These are phyloP conservation scores for Oryza coarctata DNA, from an alignment of 176 grass and related monocot genomes.

Conservation along the genomic window DNA sequence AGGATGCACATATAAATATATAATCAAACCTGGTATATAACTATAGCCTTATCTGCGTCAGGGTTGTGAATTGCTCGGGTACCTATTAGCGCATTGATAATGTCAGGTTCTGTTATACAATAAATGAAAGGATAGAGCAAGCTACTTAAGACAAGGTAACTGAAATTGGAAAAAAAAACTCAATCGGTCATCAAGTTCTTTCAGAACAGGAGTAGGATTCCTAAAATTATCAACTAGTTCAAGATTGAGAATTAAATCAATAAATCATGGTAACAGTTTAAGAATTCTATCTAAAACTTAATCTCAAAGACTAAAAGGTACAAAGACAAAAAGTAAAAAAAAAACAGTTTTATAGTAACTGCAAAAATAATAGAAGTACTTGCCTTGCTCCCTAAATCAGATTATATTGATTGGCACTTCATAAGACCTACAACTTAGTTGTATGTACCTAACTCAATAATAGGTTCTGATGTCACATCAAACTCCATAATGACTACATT, in stretches of 20 bases:
- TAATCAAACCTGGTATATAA: slow-evolving; percentile 83
- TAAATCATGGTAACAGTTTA: background rate
- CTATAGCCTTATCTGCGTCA: slow-evolving; percentile 79
- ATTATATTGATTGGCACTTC: slow-evolving; percentile 3
- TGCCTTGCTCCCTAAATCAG: background rate
- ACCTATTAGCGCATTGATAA: slow-evolving; percentile 49
- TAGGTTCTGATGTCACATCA: slow-evolving; percentile 27
- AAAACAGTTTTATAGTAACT: background rate
- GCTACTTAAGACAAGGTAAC: background rate
- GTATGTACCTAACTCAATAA: slow-evolving; percentile 32
- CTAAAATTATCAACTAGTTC: background rate
- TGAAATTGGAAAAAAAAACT: background rate
- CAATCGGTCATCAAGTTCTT: background rate
- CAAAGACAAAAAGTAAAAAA: background rate
- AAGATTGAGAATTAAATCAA: background rate
- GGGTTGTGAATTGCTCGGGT: slow-evolving; percentile 40
- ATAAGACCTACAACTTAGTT: slow-evolving; percentile 22
- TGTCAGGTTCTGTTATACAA: slow-evolving; percentile 24
- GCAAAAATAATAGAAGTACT: background rate
- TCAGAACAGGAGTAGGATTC: background rate
- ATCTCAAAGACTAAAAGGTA: background rate
- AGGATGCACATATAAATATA: background rate
- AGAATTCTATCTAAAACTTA: background rate
- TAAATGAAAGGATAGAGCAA: slow-evolving; percentile 24
- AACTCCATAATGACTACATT: slow-evolving; percentile 29